Evolutionary conservation across 306 rosid species (phyloP).

Genomic region (Cucurbita pepo): DNA sequence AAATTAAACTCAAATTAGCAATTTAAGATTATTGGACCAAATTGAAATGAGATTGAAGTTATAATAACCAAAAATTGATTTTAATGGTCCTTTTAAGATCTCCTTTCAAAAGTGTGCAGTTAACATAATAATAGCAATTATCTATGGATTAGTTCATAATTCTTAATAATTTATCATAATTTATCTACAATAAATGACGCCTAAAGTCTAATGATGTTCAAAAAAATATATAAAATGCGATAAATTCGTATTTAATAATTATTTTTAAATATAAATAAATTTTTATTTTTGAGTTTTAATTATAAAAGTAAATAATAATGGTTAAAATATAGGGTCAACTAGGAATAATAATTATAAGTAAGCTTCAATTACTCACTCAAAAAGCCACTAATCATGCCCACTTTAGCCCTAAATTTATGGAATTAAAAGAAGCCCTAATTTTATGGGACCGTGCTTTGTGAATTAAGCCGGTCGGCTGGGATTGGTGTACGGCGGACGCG

Average conservation of each 20-base stretch:
- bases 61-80: neutral
- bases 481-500: neutral
- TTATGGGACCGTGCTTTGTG: slow-evolving; percentile 3
- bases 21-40: too few relatives aligned
- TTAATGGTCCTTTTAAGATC: neutral
- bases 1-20: too few relatives aligned
- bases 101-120: neutral
- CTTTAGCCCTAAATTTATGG: slow-evolving; percentile 8
- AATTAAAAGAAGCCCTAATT: neutral
- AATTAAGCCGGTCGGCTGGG: slow-evolving; percentile 5
- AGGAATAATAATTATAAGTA: neutral
- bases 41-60: too few relatives aligned
- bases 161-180: neutral
- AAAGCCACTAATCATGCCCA: slow-evolving; percentile 4
- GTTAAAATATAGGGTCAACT: neutral
- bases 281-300: neutral
- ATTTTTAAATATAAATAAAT: too few relatives aligned
- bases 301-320: neutral
- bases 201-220: neutral
- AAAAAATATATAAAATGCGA: neutral
- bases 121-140: neutral
- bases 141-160: neutral
- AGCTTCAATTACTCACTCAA: neutral
- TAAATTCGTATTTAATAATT: too few relatives aligned
- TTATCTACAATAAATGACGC: neutral